Base-by-base conservation (phyloP, 2,329 filamentous ascomycete species). In the Claviceps humidiphila region DNA sequence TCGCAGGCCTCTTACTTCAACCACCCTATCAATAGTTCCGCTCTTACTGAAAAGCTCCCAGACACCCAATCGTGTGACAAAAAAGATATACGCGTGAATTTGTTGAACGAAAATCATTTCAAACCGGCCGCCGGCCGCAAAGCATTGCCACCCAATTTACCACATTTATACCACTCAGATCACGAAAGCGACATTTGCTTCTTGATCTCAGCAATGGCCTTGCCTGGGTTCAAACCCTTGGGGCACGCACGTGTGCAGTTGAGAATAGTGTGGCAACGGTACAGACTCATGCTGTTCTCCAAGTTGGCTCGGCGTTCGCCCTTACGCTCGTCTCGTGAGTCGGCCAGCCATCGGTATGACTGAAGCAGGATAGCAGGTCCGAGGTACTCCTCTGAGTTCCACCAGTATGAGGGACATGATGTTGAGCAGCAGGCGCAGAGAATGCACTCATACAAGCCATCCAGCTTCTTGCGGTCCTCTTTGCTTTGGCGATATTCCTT, bases 331-430 rank as follows among this genome's bases (percentile, higher is more conserved):
- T 98, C 93, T 71, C 93, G 85, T 44, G 88, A 94, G 70, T 98
- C 93, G 66, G 84, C 86, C 60, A 98, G 78, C 93, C 93, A 98
- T 67, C 91, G 84, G 82, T 97, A 98, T 8, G 89, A 95, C 75
- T 98, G 93, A 60, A 98, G 82, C 51, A 98, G 85, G 56, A 98
- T 88, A 60, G 93, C 93, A 55, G 93, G 93, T 58, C 93, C 93
- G 49, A 98, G 87, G 76, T 98, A 98, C 72, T 97, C 90, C 74
- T 97, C 90, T 61, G 85, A 84, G 78, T 98, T 98, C 93, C 93
- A 98, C 93, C 93, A 98, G 80, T 98, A 98, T 17, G 89, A 96
- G n/a, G 93, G 93, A 79, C 93, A 98, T 47, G 91, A 95, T 22
- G 93, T 98, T 60, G 87, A 93, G 83, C 93, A 98, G 84, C 93